A percentile compares a stretch with the other conserved stretches of the same genome.
These are phyloP conservation scores for Aspergillus fijiensis DNA, from an alignment of 2,329 filamentous ascomycete species.

Conservation along the genomic window DNA sequence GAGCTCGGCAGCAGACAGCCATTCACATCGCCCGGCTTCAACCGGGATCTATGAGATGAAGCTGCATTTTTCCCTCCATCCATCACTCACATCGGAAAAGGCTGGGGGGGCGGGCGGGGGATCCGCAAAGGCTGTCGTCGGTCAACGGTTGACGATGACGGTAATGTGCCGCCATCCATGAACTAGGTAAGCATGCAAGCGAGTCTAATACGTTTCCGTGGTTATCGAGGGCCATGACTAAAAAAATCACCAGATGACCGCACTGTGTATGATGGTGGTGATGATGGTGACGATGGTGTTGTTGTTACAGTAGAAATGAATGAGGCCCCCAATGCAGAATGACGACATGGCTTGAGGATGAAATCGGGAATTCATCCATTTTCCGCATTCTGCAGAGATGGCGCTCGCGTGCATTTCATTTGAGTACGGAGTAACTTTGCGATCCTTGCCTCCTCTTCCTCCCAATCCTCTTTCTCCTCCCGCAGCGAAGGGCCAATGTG, in stretches of 20 bases:
- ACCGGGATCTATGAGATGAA: neutral
- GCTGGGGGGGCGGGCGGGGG: neutral
- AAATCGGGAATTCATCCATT: constrained; percentile 7
- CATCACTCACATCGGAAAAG: neutral
- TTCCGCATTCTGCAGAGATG: constrained; percentile 14
- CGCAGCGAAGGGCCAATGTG: neutral
- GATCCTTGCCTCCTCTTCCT: neutral
- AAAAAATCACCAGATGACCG: neutral
- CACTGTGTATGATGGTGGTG: neutral
- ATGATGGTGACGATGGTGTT: neutral
- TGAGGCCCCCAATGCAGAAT: constrained; percentile 8
- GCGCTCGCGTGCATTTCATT: neutral
- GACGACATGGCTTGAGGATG: constrained; percentile 11
- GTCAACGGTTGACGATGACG: neutral
- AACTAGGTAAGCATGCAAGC: neutral
- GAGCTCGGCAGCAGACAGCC: neutral
- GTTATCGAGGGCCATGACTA: neutral
- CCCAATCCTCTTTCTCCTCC: neutral
- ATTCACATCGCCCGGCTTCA: neutral
- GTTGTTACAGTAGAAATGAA: neutral
- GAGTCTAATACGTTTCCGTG: neutral
- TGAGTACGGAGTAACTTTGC: constrained; percentile 4
- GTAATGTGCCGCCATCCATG: neutral
- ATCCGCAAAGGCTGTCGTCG: neutral
- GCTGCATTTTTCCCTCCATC: neutral